phyloP scores from a whole-genome alignment of 2,329 filamentous ascomycete species.

The Sclerotinia minor region DNA sequence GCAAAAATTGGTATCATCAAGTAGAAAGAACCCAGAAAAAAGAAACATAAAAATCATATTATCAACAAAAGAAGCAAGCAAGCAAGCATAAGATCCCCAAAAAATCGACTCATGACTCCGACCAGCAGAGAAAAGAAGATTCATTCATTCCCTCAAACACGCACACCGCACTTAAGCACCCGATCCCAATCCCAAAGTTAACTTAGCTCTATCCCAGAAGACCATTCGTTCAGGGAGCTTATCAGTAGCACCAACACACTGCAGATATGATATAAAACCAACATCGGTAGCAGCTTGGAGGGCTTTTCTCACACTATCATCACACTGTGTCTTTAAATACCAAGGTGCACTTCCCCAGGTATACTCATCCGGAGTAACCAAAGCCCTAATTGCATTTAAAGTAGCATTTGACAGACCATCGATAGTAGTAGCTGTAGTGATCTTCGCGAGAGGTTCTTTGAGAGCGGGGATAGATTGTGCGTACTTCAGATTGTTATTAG shows the following conservation, averaged over 20 bases:
- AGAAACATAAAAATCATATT: neutral
- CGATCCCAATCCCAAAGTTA: slow-evolving; percentile 44
- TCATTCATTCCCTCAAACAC: neutral
- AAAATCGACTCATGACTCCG: neutral
- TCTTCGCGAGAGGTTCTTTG: slow-evolving; percentile 39
- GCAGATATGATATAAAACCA: slow-evolving; percentile 55
- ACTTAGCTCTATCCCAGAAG: slow-evolving; percentile 52
- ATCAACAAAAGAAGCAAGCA: neutral
- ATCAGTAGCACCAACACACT: slow-evolving; percentile 54
- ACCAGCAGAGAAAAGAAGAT: neutral
- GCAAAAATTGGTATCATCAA: neutral
- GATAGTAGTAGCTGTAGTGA: slow-evolving; percentile 39
- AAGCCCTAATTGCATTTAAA: slow-evolving; percentile 46
- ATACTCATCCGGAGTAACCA: slow-evolving; percentile 52
- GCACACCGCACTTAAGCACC: slow-evolving; percentile 33
- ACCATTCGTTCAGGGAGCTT: slow-evolving; percentile 45
- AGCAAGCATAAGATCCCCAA: neutral
- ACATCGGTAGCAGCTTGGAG: slow-evolving; percentile 47
- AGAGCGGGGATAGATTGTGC: slow-evolving; percentile 51
- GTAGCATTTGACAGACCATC: slow-evolving; percentile 42
- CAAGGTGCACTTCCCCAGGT: slow-evolving; percentile 61
- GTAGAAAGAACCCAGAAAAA: neutral
- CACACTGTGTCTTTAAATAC: slow-evolving; percentile 59
- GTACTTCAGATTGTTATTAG: slow-evolving; percentile 56
- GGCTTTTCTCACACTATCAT: slow-evolving; percentile 44